Conservation (phyloP, 2,329 filamentous ascomycete species). For the Colletotrichum agaves region DNA sequence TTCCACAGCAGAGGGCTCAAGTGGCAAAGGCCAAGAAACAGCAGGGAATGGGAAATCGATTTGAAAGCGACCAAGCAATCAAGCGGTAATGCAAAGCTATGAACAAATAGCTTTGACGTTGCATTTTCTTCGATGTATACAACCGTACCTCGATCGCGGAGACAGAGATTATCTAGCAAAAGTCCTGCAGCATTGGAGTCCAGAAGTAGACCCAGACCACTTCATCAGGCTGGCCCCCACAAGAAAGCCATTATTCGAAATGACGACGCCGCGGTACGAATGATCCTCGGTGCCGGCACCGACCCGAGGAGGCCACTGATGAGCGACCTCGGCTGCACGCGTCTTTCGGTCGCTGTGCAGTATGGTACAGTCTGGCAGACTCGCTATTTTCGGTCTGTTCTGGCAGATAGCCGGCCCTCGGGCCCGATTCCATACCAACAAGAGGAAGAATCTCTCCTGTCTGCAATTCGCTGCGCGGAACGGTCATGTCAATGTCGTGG, state of each 20-base stretch:
- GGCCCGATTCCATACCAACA: conserved; percentile 7
- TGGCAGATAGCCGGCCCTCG: conserved; percentile 16
- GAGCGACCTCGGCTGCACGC: conserved; percentile 3
- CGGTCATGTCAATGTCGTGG: conserved; percentile 1
- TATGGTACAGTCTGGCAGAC: conserved; percentile 18
- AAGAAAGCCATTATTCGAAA: conserved; percentile 22
- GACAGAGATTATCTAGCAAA: conserved; percentile 18
- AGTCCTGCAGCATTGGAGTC: conserved; percentile 25
- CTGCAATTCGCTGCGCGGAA: conserved; percentile 25
- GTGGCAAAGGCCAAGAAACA: conserved; percentile 45
- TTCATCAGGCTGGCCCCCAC: conserved; percentile 13
- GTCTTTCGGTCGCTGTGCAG: conserved; percentile 19
- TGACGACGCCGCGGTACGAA: conserved; percentile 16
- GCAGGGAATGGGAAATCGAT: conserved; percentile 40
- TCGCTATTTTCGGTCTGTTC: conserved; percentile 17
- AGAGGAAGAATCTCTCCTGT: conserved; percentile 10
- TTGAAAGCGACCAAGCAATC: conserved; percentile 36
- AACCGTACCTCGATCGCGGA: conserved; percentile 16
- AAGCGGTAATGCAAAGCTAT: conserved; percentile 32
- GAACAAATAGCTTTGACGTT: background rate
- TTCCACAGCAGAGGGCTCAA: conserved; percentile 43
- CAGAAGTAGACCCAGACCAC: conserved; percentile 16
- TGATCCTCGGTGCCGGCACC: conserved; percentile 13
- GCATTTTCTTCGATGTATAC: conserved; percentile 8
- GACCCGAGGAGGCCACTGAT: background rate